Conservation (phyloP, 192 early-diverging fungal genomes). For the Entomortierella beljakovae region DNA sequence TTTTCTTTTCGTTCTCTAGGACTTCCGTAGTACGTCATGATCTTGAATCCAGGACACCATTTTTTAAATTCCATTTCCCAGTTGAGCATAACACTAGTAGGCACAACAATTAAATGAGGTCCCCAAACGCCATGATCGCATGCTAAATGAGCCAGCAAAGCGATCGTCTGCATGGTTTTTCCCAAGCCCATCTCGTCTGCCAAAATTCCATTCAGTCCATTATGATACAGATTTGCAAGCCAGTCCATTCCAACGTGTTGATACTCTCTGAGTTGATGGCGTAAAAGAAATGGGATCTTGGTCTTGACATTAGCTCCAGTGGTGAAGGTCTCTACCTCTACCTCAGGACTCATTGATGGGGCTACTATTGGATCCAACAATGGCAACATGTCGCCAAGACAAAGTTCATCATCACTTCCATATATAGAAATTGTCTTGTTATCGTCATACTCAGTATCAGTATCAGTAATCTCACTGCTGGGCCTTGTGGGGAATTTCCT, state of each 20-base stretch:
- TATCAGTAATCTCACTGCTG: conserved; percentile 46
- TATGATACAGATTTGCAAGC: conserved; percentile 87
- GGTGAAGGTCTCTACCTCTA: conserved; percentile 44
- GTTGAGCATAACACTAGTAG: conserved; percentile 80
- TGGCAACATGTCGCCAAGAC: conserved; percentile 41
- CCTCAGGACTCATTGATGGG: conserved; percentile 8
- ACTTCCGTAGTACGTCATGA: conserved; percentile 82
- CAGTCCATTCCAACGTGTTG: conserved; percentile 93
- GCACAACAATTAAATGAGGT: conserved; percentile 81
- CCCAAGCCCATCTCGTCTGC: conserved; percentile 78
- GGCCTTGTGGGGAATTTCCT: conserved; percentile 47
- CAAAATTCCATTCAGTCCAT: conserved; percentile 82
- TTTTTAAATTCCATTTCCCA: conserved; percentile 82
- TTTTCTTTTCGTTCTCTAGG: conserved; percentile 73
- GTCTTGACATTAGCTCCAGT: conserved; percentile 61
- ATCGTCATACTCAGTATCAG: conserved; percentile 47
- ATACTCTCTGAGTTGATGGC: conserved; percentile 84
- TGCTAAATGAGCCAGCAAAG: conserved; percentile 73
- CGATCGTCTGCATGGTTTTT: conserved; percentile 77
- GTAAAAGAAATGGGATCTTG: conserved; percentile 68
- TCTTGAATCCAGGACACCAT: conserved; percentile 80
- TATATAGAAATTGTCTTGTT: conserved; percentile 48
- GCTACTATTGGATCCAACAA: conserved; percentile 29
- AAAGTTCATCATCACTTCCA: conserved; percentile 50
- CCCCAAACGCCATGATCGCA: conserved; percentile 71